phyloP scores from a whole-genome alignment of 306 rosid genomes.

The Pachyrhizus erosus region DNA sequence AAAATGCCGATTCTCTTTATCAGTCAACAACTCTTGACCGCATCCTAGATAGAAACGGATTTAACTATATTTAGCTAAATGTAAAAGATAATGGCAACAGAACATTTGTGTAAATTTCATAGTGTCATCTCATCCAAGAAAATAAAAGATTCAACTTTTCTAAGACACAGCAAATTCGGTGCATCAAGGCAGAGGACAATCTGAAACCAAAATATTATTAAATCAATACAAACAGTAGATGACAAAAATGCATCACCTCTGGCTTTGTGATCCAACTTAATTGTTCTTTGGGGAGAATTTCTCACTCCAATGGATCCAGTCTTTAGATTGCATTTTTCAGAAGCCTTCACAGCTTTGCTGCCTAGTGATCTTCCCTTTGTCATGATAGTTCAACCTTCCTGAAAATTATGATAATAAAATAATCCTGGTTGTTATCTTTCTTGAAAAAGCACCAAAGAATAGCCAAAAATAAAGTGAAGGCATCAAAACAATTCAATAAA shows the following conservation, averaged over 20 bases:
- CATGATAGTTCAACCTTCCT: constrained; percentile 58
- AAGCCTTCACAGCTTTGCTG: constrained; percentile 50
- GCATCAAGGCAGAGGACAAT: background rate
- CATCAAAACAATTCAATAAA: background rate
- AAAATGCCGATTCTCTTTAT: constrained; percentile 41
- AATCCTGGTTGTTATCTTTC: constrained; percentile 4
- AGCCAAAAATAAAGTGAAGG: constrained; percentile 11
- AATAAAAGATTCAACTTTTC: background rate
- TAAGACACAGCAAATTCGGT: constrained; percentile 4
- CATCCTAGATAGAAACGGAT: constrained; percentile 40
- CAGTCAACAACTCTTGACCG: constrained; percentile 42
- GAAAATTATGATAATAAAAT: constrained; percentile 21
- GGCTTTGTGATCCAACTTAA: constrained; percentile 37
- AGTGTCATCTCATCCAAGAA: constrained; percentile 9
- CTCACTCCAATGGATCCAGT: constrained; percentile 43
- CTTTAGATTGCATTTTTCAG: constrained; percentile 44
- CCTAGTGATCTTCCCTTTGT: constrained; percentile 39
- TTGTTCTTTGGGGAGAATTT: constrained; percentile 49
- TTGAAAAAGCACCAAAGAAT: background rate
- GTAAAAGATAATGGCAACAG: background rate
- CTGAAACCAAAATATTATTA: background rate
- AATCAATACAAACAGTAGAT: constrained; percentile 15
- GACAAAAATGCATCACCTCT: constrained; percentile 49
- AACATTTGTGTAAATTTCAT: constrained; percentile 24
- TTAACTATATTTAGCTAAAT: constrained; percentile 20